These are phyloP conservation scores for Saprolegnia parasitica DNA, from an alignment of 352 stramenopile species.

Conservation along the genomic window DNA sequence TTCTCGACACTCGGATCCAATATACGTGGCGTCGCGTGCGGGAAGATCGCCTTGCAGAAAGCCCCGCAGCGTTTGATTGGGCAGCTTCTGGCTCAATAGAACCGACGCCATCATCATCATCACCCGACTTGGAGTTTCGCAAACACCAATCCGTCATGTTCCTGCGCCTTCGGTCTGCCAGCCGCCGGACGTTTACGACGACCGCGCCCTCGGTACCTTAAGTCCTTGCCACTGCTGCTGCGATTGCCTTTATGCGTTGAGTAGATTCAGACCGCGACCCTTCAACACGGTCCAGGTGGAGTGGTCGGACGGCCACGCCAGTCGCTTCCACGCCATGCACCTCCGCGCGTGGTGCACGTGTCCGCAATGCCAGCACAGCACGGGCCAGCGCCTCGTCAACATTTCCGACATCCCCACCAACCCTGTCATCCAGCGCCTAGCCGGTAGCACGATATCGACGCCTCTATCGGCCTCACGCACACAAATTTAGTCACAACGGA, in stretches of 20 bases:
- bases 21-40: no score
- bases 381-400: constrained; percentile 78
- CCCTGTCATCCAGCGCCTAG: constrained; percentile 69
- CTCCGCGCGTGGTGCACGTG: constrained; percentile 75
- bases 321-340: constrained; percentile 70
- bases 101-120: no score
- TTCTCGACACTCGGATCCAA: no score
- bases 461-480: neutral
- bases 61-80: no score
- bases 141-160: no score
- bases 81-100: no score
- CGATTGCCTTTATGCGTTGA: neutral
- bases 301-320: constrained; percentile 65
- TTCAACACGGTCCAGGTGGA: constrained; percentile 66
- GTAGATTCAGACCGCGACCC: neutral
- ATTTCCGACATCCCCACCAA: constrained; percentile 49
- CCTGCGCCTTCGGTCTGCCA: no score
- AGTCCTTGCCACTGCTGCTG: neutral
- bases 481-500: neutral
- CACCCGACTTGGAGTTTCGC: no score
- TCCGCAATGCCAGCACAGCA: constrained; percentile 60
- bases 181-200: neutral
- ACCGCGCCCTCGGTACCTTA: neutral
- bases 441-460: constrained; percentile 37
- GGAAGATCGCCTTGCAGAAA: no score